Base-by-base conservation (phyloP, 1,139 yeast species). In the Yarrowia galli region DNA sequence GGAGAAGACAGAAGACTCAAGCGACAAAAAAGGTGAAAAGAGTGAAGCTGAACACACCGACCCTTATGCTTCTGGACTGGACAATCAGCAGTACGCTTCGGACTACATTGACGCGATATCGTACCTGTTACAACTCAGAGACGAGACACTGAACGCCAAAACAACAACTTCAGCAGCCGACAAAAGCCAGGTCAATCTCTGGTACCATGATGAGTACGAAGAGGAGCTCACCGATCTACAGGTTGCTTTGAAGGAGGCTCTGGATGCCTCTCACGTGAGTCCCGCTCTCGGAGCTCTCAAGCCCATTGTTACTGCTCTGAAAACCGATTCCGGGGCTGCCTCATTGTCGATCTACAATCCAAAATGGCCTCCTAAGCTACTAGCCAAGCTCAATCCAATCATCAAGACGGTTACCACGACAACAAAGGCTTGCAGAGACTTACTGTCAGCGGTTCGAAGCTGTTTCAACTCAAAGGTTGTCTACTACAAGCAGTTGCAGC, bases 401-500 rank as follows among this genome's bases (percentile, higher is more conserved):
- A 10, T 56, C 25, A 56, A 56, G 20, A 42, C 49, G 2, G 5
- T 28, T 18, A 25, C 48, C 9, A 40, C 46, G 10, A 12, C 23
- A 10, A 56, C 63, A 4, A 56, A 42, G 18, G 7, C 22, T 3
- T 56, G 63, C 16, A 25, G 23, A 15, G 63, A 56, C 25, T 22
- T 56, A 10, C n/a, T 56, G 18, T 18, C 42, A 36, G 79, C 79
- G 53, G 82, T 91, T 70, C 87, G 91, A 71, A 83, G 84, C 36
- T 83, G 90, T 0, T 93, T 88, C 77, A 95, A 95, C 76, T 81
- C 88, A 8, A 86, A 96, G 69, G 84, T 93, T 61, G 91, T 85
- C 60, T 95, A 92, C 76, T 95, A 88, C 78, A 87, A 88, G 72
- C 95, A 91, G 71, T 82, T 95, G 60, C 99, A 95, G 76, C 89